Percentiles rank a stretch among this genome's conserved stretches.
phyloP scores from a whole-genome alignment of 805 yeast species.

The Kurtzmaniella cleridarum region DNA sequence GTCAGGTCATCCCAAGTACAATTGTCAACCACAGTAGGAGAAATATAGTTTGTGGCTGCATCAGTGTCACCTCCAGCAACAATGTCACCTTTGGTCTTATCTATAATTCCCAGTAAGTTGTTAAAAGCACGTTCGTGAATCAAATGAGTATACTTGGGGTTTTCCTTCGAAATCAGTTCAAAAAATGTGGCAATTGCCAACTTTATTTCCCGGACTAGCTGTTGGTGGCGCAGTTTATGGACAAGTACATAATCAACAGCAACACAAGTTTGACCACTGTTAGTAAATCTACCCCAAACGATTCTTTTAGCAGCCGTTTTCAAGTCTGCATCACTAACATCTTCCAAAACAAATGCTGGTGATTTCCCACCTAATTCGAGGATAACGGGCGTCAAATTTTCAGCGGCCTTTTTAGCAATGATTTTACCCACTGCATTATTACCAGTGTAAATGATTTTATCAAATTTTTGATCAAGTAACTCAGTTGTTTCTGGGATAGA shows the following conservation, averaged over 20 bases:
- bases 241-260: slow-evolving; percentile 80
- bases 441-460: slow-evolving; percentile 86
- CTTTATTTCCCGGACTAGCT: slow-evolving; percentile 41
- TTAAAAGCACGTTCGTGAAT: slow-evolving; percentile 50
- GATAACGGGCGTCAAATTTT: slow-evolving; percentile 70
- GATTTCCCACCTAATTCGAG: slow-evolving; percentile 92
- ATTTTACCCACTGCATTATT: slow-evolving; percentile 69
- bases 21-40: slow-evolving; percentile 69
- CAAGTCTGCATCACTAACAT: slow-evolving; percentile 39
- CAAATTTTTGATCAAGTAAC: slow-evolving; percentile 60
- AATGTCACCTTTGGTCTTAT: slow-evolving; percentile 47
- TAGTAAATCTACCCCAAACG: slow-evolving; percentile 71
- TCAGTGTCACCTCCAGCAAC: slow-evolving; percentile 43
- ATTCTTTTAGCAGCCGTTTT: slow-evolving; percentile 51
- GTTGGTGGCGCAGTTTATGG: slow-evolving; percentile 51
- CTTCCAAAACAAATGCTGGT: slow-evolving; percentile 66
- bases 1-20: slow-evolving; percentile 61
- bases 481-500: slow-evolving; percentile 57
- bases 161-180: slow-evolving; percentile 25
- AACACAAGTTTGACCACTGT: slow-evolving; percentile 88
- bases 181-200: slow-evolving; percentile 39
- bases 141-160: slow-evolving; percentile 49
- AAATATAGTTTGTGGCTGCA: slow-evolving; percentile 41
- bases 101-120: slow-evolving; percentile 40
- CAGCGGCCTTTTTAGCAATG: slow-evolving; percentile 78